Conservation (phyloP, 108 stramenopile genomes). For the Conticribra guillardii region DNA sequence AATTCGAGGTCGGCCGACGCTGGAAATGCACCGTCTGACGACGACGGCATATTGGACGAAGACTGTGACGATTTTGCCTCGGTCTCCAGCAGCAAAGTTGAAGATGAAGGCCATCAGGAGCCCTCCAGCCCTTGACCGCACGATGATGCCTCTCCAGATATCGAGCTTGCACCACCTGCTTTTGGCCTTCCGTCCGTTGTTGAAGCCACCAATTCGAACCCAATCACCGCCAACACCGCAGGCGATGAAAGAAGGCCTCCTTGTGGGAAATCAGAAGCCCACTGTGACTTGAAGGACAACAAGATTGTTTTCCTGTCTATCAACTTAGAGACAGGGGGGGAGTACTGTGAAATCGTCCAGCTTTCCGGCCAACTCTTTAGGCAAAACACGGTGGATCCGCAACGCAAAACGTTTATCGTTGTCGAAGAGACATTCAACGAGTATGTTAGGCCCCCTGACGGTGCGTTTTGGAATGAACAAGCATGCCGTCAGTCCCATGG, state of each 20-base stretch:
- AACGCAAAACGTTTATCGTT: background rate
- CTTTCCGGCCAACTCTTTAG: slow-evolving; percentile 4
- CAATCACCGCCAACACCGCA: background rate
- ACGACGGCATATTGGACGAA: slow-evolving; percentile 2
- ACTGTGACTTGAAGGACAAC: background rate
- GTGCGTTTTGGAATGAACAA: slow-evolving; percentile 6
- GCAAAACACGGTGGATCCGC: background rate
- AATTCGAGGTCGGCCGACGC: too few relatives aligned
- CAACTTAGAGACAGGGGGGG: slow-evolving; percentile 8
- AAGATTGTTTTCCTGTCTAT: slow-evolving; percentile 5
- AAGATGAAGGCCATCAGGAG: too few relatives aligned
- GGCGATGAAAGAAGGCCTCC: background rate
- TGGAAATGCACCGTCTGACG: too few relatives aligned
- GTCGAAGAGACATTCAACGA: background rate
- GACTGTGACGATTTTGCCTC: slow-evolving; percentile 12
- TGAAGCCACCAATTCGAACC: too few relatives aligned
- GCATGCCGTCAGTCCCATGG: background rate
- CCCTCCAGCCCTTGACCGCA: background rate
- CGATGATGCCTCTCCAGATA: background rate
- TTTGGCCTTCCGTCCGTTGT: background rate
- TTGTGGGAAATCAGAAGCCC: background rate
- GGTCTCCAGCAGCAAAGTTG: background rate
- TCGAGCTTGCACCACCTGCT: background rate
- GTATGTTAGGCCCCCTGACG: background rate
- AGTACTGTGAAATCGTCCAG: slow-evolving; percentile 10